phyloP scores from a whole-genome alignment of 2,329 filamentous ascomycete species.

The Fusarium sp. region DNA sequence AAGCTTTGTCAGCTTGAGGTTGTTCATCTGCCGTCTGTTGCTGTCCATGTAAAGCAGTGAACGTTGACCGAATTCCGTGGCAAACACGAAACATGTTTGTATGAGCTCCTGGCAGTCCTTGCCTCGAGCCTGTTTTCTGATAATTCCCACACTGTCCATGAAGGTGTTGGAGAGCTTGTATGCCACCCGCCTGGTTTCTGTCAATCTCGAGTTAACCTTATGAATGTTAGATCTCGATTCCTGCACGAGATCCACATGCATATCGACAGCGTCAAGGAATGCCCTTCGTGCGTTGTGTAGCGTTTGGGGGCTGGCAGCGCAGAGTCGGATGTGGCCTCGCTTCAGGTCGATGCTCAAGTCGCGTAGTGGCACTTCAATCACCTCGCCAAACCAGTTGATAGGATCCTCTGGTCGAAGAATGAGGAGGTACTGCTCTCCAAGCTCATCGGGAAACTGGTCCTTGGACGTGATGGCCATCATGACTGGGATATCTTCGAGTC shows the following conservation, averaged over 20 bases:
- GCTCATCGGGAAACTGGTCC: constrained; percentile 74
- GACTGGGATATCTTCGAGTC: constrained; percentile 84
- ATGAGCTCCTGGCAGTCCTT: constrained; percentile 95
- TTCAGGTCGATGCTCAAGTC: constrained; percentile 88
- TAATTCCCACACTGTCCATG: constrained; percentile 97
- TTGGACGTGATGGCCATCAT: constrained; percentile 79
- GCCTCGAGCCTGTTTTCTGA: constrained; percentile 84
- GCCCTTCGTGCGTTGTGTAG: constrained; percentile 82
- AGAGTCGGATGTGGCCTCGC: constrained; percentile 84
- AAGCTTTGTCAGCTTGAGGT: constrained; percentile 91
- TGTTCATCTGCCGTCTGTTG: constrained; percentile 96
- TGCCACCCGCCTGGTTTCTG: constrained; percentile 93
- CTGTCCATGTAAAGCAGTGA: constrained; percentile 96
- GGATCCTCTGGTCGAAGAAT: constrained; percentile 85
- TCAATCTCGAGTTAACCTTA: constrained; percentile 89
- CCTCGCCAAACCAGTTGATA: constrained; percentile 84
- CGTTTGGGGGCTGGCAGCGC: constrained; percentile 87
- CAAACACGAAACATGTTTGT: constrained; percentile 97
- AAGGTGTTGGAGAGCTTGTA: constrained; percentile 98
- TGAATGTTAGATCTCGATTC: constrained; percentile 94
- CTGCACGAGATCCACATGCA: constrained; percentile 88
- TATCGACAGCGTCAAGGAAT: constrained; percentile 82
- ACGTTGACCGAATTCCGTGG: constrained; percentile 97
- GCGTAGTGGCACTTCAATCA: constrained; percentile 76
- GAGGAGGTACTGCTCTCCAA: constrained; percentile 80